Conservation (phyloP, 2,329 filamentous ascomycete genomes). For the Phaeophleospora eucalypticola region DNA sequence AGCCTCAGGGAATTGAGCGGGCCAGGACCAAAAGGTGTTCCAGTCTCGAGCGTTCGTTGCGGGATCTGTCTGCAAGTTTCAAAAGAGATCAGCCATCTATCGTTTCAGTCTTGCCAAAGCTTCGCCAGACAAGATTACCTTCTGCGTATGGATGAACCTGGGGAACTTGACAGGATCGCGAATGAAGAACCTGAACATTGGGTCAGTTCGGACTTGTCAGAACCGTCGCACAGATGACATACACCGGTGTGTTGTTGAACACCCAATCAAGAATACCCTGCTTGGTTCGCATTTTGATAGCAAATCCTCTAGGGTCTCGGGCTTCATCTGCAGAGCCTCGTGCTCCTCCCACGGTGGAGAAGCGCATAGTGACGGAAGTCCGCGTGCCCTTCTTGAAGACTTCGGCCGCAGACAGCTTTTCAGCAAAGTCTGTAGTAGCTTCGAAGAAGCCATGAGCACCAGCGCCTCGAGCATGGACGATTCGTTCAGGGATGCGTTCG, state of each 20-base stretch:
- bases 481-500: slow-evolving; percentile 62
- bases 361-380: slow-evolving; percentile 66
- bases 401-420: slow-evolving; percentile 43
- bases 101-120: too few species aligned
- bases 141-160: slow-evolving; percentile 38
- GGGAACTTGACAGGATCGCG: slow-evolving; percentile 44
- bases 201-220: slow-evolving; percentile 2
- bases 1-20: slow-evolving; percentile 46
- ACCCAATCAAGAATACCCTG: slow-evolving; percentile 35
- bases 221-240: neutral
- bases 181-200: slow-evolving; percentile 36
- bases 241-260: slow-evolving; percentile 18
- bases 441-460: slow-evolving; percentile 54
- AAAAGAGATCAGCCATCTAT: too few species aligned
- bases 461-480: slow-evolving; percentile 62
- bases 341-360: slow-evolving; percentile 77
- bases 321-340: slow-evolving; percentile 62
- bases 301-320: slow-evolving; percentile 47
- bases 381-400: slow-evolving; percentile 64
- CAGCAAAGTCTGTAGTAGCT: slow-evolving; percentile 46
- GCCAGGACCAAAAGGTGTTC: slow-evolving; percentile 41
- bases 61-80: slow-evolving; percentile 33
- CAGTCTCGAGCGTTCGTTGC: slow-evolving; percentile 34
- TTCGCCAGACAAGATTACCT: too few species aligned
- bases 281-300: slow-evolving; percentile 48